phyloP scores from a whole-genome alignment of 306 rosid species.

The Inga oerstediana region DNA sequence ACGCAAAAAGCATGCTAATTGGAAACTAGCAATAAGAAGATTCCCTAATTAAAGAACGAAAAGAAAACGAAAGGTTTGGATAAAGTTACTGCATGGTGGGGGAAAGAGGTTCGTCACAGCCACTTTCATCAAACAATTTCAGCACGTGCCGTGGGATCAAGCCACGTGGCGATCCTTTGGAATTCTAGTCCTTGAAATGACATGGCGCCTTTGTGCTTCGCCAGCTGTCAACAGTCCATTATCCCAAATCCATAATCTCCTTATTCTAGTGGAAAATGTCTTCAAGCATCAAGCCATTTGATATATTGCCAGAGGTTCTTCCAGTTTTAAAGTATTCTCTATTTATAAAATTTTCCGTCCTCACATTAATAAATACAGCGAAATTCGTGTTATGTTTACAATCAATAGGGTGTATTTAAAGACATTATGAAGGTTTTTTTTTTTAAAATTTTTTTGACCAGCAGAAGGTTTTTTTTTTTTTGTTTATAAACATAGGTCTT shows the following conservation, averaged over 20 bases:
- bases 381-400: neutral
- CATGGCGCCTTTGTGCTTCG: neutral
- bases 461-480: too few species aligned
- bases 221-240: neutral
- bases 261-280: too few species aligned
- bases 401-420: too few species aligned
- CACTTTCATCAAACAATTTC: neutral
- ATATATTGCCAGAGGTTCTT: too few species aligned
- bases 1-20: neutral
- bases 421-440: too few species aligned
- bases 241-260: neutral
- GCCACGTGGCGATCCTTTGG: neutral
- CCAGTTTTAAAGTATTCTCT: too few species aligned
- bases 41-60: neutral
- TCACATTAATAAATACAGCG: neutral
- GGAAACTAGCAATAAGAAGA: neutral
- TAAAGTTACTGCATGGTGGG: neutral
- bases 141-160: neutral
- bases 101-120: neutral
- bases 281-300: too few species aligned
- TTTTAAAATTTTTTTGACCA: too few species aligned
- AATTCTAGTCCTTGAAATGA: neutral
- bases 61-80: neutral
- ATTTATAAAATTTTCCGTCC: neutral
- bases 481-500: too few species aligned